These are phyloP conservation scores for Verticillium alfalfae DNA, from an alignment of 2,329 filamentous ascomycete genomes.

Conservation along the genomic window DNA sequence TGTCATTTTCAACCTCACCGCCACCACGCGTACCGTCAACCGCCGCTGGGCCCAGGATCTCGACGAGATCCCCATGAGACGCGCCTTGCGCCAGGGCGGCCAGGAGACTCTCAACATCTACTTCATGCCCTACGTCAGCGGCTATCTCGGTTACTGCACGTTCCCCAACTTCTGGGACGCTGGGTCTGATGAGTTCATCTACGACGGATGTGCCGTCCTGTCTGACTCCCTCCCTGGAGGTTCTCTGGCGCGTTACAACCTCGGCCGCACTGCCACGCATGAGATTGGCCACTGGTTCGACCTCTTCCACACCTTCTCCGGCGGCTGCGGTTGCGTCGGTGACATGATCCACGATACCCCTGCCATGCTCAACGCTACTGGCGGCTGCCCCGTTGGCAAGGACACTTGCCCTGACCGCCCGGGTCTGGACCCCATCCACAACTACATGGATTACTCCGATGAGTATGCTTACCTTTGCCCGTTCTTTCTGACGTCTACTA, in stretches of 20 bases:
- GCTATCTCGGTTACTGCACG: conserved; percentile 19
- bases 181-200: conserved; percentile 25
- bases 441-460: conserved; percentile 34
- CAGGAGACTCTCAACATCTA: conserved; percentile 39
- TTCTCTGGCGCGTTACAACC: conserved; percentile 22
- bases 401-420: conserved; percentile 25
- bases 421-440: conserved; percentile 28
- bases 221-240: conserved; percentile 30
- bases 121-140: conserved; percentile 23
- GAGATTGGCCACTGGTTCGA: conserved; percentile 45
- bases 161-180: conserved; percentile 29
- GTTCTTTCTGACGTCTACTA: conserved; percentile 19
- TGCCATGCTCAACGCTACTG: conserved; percentile 22
- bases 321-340: conserved; percentile 26
- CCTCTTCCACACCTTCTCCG: conserved; percentile 41
- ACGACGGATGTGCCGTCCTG: conserved; percentile 33
- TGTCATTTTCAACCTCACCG: conserved; percentile 37
- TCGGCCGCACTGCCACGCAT: conserved; percentile 28
- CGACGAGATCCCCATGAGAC: conserved; percentile 34
- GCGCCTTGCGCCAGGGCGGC: conserved; percentile 35
- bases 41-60: conserved; percentile 29
- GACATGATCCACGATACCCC: conserved; percentile 36
- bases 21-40: conserved; percentile 40
- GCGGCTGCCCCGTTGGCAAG: conserved; percentile 28
- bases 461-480: conserved; percentile 26